These are phyloP conservation scores for Iodosphaeria phyllophila DNA, from an alignment of 2,329 filamentous ascomycete species.

Conservation along the genomic window DNA sequence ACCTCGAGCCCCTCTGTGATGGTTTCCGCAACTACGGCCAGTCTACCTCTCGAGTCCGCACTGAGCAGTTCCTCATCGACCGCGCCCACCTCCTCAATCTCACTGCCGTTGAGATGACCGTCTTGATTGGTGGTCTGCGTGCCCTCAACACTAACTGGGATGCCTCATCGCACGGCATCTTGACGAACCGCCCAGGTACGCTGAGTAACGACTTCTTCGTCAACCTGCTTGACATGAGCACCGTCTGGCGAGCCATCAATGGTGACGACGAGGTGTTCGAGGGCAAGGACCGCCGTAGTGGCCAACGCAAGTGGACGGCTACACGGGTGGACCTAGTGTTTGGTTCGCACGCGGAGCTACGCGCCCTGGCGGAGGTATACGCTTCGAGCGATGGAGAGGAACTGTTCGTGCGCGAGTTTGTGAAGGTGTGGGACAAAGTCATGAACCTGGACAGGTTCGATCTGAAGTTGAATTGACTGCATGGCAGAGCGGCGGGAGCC, in stretches of 20 bases:
- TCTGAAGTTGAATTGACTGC: no score
- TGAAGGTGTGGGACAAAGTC: constrained; percentile 57
- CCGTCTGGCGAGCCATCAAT: constrained; percentile 39
- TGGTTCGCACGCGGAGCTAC: constrained; percentile 53
- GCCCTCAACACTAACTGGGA: constrained; percentile 53
- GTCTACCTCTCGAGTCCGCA: constrained; percentile 36
- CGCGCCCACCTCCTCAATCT: constrained; percentile 51
- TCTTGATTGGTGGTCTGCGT: constrained; percentile 53
- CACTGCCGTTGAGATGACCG: constrained; percentile 51
- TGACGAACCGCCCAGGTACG: constrained; percentile 47
- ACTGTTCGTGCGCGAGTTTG: constrained; percentile 55
- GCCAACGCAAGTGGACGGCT: constrained; percentile 47
- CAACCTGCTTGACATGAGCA: constrained; percentile 52
- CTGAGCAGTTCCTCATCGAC: constrained; percentile 56
- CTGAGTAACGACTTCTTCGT: constrained; percentile 70
- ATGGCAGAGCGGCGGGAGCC: no score
- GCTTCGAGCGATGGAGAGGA: constrained; percentile 35
- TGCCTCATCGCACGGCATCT: constrained; percentile 44
- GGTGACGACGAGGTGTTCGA: constrained; percentile 37
- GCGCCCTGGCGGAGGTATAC: constrained; percentile 53
- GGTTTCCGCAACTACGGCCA: constrained; percentile 67
- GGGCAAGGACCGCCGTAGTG: constrained; percentile 45
- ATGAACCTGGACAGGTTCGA: constrained; percentile 59
- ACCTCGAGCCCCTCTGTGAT: constrained; percentile 50
- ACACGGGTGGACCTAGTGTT: constrained; percentile 53